Base-by-base conservation (phyloP, 169 alveolate species). In the Plasmodium vinckei region DNA sequence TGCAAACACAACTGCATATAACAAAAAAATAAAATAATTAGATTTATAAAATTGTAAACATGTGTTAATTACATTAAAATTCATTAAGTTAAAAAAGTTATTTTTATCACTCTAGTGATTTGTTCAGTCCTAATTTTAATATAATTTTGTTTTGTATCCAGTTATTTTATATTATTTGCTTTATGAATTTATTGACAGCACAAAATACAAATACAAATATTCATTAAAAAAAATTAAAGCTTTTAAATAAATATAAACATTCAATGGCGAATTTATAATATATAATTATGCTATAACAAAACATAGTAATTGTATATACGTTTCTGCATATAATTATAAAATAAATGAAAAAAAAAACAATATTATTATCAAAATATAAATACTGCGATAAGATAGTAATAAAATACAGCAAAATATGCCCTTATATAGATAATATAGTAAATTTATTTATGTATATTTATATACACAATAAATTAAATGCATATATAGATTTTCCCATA, bases 221-320 rank as follows among this genome's bases (percentile, higher is more conserved):
- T 51, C n/a, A 51, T 13, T 13, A 51, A 51, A 51, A 51, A 51
- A 51, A 51, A 51, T 61, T 61, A 61, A 61, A 23, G 71, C 49
- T 61, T 25, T 61, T 61, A 23, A 61, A 17, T 61, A 61, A 33
- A 13, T 61, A 61, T 25, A 9, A 13, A 61, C 21, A 23, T 25
- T 6, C 27, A 25, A 61, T 21, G 44, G 27, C 25, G 21, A 21
- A 21, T 27, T 61, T 10, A 25, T 61, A 61, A 61, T 23, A 25
- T 25, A 46, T 25, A 61, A 57, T 57, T 61, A 61, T 15, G 71
- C 25, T 13, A 61, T 9, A 61, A 61, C 44, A 61, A 25, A 61
- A 61, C 6, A 25, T 12, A 61, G 25, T 13, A 61, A 61, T 33
- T 51, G 6, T 15, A 51, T 13, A 51, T 51, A 15, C 6, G 59